A percentile compares a stretch with the other conserved stretches of the same genome.
These are phyloP conservation scores for Deinandra increscens DNA, from an alignment of 129 eudicot species.

Conservation along the genomic window DNA sequence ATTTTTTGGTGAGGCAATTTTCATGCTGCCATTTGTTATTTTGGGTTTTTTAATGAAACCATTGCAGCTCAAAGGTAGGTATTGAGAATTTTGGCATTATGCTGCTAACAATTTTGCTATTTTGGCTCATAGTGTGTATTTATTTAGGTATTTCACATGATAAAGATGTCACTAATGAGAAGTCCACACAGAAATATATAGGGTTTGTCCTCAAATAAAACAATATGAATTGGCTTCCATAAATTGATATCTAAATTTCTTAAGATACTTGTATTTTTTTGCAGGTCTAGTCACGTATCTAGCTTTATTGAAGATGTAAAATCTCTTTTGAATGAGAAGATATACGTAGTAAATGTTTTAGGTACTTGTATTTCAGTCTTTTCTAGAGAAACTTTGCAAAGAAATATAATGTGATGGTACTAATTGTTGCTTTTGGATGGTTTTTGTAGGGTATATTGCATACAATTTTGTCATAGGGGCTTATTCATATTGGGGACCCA, in stretches of 20 bases:
- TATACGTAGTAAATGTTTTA: conserved; percentile 73
- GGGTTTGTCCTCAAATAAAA: conserved; percentile 34
- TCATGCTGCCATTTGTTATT: conserved; percentile 82
- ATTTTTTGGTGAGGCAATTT: conserved; percentile 63
- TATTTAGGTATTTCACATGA: conserved; percentile 27
- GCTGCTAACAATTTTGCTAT: not conserved
- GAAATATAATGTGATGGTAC: not conserved
- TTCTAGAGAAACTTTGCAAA: not conserved
- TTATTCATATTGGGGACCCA: conserved; percentile 98
- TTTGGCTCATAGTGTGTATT: conserved; percentile 11
- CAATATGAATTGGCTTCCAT: not conserved
- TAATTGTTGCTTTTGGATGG: conserved; percentile 22
- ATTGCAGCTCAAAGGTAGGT: conserved; percentile 66
- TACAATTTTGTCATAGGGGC: conserved; percentile 96
- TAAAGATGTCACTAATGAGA: conserved; percentile 32
- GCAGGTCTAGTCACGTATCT: conserved; percentile 48
- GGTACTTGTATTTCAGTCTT: conserved; percentile 42
- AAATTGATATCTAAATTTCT: not conserved
- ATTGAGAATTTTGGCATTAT: not conserved
- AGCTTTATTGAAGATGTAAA: conserved; percentile 56
- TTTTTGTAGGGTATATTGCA: conserved; percentile 70
- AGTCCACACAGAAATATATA: conserved; percentile 31
- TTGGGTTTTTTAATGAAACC: conserved; percentile 84
- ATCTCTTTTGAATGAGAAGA: conserved; percentile 56
- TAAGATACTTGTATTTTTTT: not conserved